Evolutionary conservation across 495 filamentous ascomycete genomes (phyloP).

Genomic region (Oidiodendron maius): DNA sequence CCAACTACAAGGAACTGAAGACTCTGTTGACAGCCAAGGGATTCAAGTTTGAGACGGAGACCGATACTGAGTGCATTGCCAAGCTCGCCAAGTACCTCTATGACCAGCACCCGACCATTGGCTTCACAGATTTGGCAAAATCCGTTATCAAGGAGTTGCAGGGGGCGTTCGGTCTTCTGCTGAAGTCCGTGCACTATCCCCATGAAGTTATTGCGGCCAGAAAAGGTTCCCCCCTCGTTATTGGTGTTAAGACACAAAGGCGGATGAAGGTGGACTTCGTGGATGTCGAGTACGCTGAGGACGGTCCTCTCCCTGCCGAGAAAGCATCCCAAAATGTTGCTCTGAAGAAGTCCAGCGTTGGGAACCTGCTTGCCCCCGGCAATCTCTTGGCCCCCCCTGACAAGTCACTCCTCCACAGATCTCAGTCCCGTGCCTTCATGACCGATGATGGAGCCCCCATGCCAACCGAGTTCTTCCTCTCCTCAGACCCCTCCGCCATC

Average conservation of each 20-base stretch:
- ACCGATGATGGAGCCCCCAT: conserved; percentile 96
- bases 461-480: conserved; percentile 98
- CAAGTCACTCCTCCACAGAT: conserved; percentile 95
- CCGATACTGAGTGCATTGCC: conserved; percentile 97
- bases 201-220: conserved; percentile 96
- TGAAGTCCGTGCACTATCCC: conserved; percentile 98
- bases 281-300: conserved; percentile 93
- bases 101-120: conserved; percentile 89
- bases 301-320: conserved; percentile 83
- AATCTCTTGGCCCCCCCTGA: conserved; percentile 80
- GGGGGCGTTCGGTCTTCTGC: conserved; percentile 90
- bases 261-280: conserved; percentile 99
- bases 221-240: conserved; percentile 94
- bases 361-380: conserved; percentile 52
- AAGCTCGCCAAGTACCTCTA: conserved; percentile 98
- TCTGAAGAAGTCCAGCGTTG: conserved; percentile 68
- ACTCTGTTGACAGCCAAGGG: conserved; percentile 88
- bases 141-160: conserved; percentile 97
- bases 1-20: conserved; percentile 99
- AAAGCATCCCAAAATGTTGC: conserved; percentile 94
- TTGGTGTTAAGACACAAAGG: conserved; percentile 90
- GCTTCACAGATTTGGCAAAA: conserved; percentile 94
- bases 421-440: conserved; percentile 96
- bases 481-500: conserved; percentile 95
- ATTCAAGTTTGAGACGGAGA: conserved; percentile 98